Conservation (phyloP, 129 eudicot species). For the Kitagawia praeruptora region DNA sequence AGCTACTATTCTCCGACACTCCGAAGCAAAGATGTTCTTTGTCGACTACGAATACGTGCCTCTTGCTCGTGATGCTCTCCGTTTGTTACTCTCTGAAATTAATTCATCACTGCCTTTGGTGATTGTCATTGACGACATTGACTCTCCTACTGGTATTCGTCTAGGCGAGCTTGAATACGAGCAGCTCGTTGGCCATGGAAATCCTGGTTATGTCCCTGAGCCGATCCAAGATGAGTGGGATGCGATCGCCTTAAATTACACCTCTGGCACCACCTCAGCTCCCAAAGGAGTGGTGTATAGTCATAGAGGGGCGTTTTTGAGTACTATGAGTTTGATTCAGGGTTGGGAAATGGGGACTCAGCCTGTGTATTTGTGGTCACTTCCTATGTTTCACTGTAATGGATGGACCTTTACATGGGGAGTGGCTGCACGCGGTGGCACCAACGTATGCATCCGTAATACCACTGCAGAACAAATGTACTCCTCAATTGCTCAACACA, state of each 20-base stretch:
- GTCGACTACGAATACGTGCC: slow-evolving; percentile 54
- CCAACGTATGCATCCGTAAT: slow-evolving; percentile 32
- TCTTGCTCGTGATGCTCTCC: slow-evolving; percentile 44
- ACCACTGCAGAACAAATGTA: slow-evolving; percentile 24
- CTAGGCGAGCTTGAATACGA: slow-evolving; percentile 63
- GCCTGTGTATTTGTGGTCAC: slow-evolving; percentile 38
- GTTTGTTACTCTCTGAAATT: slow-evolving; percentile 19
- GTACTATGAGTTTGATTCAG: slow-evolving; percentile 21
- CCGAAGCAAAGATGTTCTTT: slow-evolving; percentile 66
- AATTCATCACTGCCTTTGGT: slow-evolving; percentile 37
- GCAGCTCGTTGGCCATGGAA: slow-evolving; percentile 36
- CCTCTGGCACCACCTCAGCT: slow-evolving; percentile 33
- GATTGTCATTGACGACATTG: slow-evolving; percentile 56
- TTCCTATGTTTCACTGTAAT: slow-evolving; percentile 42
- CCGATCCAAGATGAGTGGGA: slow-evolving; percentile 34
- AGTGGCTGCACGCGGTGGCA: slow-evolving; percentile 39
- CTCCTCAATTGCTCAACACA: slow-evolving; percentile 14
- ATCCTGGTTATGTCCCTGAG: slow-evolving; percentile 25
- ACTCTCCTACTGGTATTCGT: slow-evolving; percentile 44
- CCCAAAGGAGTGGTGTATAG: slow-evolving; percentile 42
- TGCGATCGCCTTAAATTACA: slow-evolving; percentile 31
- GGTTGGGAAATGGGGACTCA: slow-evolving; percentile 36
- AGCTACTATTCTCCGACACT: slow-evolving; percentile 58
- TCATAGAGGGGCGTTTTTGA: slow-evolving; percentile 34
- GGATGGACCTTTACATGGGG: slow-evolving; percentile 44